Percentiles rank a stretch among this genome's conserved stretches.
Conservation (phyloP, 768 basidiomycete species). For the Sporobolomyces phaffii region DNA sequence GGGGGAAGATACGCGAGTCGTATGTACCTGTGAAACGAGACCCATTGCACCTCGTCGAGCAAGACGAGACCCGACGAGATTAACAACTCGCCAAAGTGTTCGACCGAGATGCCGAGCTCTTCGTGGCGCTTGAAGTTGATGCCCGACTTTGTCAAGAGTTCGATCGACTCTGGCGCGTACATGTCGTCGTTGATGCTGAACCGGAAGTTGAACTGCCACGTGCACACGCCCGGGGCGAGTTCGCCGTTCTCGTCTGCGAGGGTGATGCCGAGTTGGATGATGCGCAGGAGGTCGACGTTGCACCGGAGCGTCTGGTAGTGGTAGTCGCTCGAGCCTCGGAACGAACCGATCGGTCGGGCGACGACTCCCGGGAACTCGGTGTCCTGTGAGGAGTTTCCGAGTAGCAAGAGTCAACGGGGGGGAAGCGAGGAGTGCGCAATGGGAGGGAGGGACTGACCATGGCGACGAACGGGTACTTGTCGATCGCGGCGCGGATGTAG, state of each 20-base stretch:
- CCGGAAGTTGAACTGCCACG: conserved; percentile 99
- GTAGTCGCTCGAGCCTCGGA: conserved; percentile 95
- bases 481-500: conserved; percentile 75
- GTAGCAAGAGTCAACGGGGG: background rate
- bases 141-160: conserved; percentile 86
- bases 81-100: conserved; percentile 92
- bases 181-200: conserved; percentile 91
- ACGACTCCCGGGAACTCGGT: conserved; percentile 99
- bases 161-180: conserved; percentile 96
- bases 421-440: background rate
- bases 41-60: conserved; percentile 82
- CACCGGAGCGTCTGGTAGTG: conserved; percentile 99
- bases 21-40: conserved; percentile 90
- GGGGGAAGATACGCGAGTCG: background rate
- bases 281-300: conserved; percentile 94
- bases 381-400: conserved; percentile 56
- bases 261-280: conserved; percentile 95
- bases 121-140: conserved; percentile 92
- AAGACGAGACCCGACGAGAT: conserved; percentile 93
- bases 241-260: conserved; percentile 90
- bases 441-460: conserved; percentile 58
- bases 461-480: conserved; percentile 83
- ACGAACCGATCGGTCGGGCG: conserved; percentile 88
- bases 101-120: conserved; percentile 82
- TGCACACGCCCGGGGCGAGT: conserved; percentile 78